Base-by-base conservation (phyloP, 192 early-diverging fungal species). In the Coemansia nantahalensis region DNA sequence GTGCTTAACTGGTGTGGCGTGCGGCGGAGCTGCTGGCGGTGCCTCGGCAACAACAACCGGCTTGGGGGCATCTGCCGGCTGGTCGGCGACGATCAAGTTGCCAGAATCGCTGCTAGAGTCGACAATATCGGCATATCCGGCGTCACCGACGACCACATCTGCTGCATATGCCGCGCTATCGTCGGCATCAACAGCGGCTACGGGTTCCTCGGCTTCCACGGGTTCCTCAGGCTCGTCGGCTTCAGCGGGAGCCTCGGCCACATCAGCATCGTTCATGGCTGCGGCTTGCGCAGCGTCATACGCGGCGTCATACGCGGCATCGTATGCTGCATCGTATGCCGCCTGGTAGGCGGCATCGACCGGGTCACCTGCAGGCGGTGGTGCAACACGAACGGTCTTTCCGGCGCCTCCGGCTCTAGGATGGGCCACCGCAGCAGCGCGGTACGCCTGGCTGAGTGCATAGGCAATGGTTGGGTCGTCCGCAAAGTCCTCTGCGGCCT, bases 401-500 rank as follows among this genome's bases (percentile, higher is more conserved):
- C 26, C 26, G 7, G 31, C 31, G 5, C 5, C 5, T 6, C 5
- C 31, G 5, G 31, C 8, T 11, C 5, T 28, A 40, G 36, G 35
- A 23, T 33, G 22, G 21, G 31, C 19, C 4, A 43, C 9, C 15
- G 31, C 37, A 17, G 4, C 40, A 23, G 1, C 14, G 19, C 23
- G 21, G 19, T 8, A 32, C 10, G 31, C 32, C 12, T 34, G 41
- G 42, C 15, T 51, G 23, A 68, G 47, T 0, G 51, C 65, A 8
- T 54, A 44, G 0, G 56, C 45, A 44, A 68, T 52, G 19, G 32
- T 47, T 32, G 65, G 65, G n/a, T 68, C 65, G 7, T 51, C 41
- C 8, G 53, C 57, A 23, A 59, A 39, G 11, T 37, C 65, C 10
- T 68, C 58, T 2, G 46, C 23, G 5, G 58, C 33, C 37, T 51